Conservation (phyloP, 805 yeast genomes). For the Clavispora fructus region DNA sequence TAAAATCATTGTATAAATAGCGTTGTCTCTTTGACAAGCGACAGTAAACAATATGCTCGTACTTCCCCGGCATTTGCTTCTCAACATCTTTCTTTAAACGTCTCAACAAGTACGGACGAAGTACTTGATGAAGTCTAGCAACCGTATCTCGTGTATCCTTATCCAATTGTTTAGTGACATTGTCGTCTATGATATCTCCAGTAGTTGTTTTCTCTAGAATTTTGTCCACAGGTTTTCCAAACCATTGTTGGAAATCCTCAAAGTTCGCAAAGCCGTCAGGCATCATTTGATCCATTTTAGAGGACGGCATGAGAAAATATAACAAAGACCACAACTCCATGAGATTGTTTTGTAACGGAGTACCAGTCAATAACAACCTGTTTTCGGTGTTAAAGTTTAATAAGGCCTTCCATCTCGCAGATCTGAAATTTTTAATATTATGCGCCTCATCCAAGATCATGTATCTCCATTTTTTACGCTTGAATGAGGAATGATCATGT, state of each 20-base stretch:
- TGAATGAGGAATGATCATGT: constrained; percentile 91
- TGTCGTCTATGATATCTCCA: constrained; percentile 47
- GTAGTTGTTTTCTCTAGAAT: constrained; percentile 62
- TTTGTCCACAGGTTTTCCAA: constrained; percentile 94
- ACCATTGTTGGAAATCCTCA: constrained; percentile 97
- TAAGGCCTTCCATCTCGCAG: constrained; percentile 95
- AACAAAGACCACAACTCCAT: constrained; percentile 95
- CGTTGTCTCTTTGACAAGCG: constrained; percentile 89
- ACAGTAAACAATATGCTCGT: constrained; percentile 92
- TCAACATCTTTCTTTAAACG: constrained; percentile 95
- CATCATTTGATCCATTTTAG: constrained; percentile 66
- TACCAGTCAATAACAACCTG: constrained; percentile 86
- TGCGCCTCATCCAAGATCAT: constrained; percentile 98
- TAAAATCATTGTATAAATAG: constrained; percentile 88
- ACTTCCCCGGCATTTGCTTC: constrained; percentile 97
- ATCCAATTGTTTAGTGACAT: constrained; percentile 44
- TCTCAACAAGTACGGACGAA: constrained; percentile 87
- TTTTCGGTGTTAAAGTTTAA: constrained; percentile 90
- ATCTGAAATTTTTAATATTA: constrained; percentile 91
- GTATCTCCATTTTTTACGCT: constrained; percentile 90
- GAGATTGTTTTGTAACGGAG: constrained; percentile 92
- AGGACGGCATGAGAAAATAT: constrained; percentile 93
- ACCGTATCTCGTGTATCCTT: constrained; percentile 82
- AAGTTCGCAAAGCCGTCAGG: constrained; percentile 95
- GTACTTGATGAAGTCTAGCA: constrained; percentile 82